Evolutionary conservation across 2,329 filamentous ascomycete species (phyloP).

Genomic region (Clonostachys chloroleuca): DNA sequence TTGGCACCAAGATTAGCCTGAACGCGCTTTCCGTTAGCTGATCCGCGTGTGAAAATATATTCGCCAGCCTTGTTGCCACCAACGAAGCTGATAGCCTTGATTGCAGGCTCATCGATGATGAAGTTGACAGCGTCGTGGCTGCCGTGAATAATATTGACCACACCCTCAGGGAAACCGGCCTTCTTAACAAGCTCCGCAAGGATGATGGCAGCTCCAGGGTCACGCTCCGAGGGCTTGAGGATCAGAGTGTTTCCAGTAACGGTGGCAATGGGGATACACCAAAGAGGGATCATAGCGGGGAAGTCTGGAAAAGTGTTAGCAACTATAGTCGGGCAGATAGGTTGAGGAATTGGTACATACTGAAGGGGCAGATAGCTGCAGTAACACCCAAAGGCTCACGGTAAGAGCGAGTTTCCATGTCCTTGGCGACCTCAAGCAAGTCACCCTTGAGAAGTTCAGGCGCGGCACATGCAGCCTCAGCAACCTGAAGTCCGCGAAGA

Average conservation of each 20-base stretch:
- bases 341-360: conserved; percentile 11
- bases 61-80: conserved; percentile 78
- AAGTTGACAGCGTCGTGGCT: conserved; percentile 73
- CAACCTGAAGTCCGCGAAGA: conserved; percentile 69
- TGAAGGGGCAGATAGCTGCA: conserved; percentile 75
- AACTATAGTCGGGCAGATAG: too few relatives aligned
- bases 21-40: conserved; percentile 75
- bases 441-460: conserved; percentile 71
- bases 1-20: conserved; percentile 81
- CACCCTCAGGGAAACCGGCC: conserved; percentile 71
- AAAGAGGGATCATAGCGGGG: conserved; percentile 80
- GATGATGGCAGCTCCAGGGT: conserved; percentile 77
- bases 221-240: conserved; percentile 75
- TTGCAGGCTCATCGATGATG: conserved; percentile 71
- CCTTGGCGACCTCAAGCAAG: conserved; percentile 74
- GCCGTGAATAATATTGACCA: conserved; percentile 74
- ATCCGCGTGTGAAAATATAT: conserved; percentile 71
- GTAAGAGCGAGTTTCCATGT: conserved; percentile 80
- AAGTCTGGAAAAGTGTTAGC: conserved; percentile 49
- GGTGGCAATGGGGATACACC: conserved; percentile 75
- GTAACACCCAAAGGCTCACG: conserved; percentile 71
- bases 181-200: conserved; percentile 70
- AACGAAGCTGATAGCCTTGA: conserved; percentile 79
- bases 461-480: conserved; percentile 70
- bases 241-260: conserved; percentile 75